A percentile compares a stretch with the other conserved stretches of the same genome.
These are phyloP conservation scores for Solanum phureja DNA, from an alignment of 257 asterid genomes.

Conservation along the genomic window DNA sequence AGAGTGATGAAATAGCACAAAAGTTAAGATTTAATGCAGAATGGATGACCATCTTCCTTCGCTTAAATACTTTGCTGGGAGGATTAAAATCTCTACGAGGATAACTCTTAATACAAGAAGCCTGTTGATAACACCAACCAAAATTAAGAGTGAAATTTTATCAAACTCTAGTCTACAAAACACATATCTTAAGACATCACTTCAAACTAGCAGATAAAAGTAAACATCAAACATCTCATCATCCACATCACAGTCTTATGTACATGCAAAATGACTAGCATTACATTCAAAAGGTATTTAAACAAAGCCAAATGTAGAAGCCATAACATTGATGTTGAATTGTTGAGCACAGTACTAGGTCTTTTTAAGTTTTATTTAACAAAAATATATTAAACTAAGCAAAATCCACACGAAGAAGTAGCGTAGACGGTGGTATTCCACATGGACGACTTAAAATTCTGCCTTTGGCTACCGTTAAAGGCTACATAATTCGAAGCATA, in stretches of 20 bases:
- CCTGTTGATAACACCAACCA: not conserved
- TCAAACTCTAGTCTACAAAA: not conserved
- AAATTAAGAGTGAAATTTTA: not conserved
- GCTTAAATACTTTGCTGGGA: not conserved
- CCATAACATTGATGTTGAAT: not conserved
- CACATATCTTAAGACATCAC: not conserved
- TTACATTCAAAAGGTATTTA: not conserved
- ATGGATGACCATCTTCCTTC: slow-evolving; percentile 16
- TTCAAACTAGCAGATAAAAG: not conserved
- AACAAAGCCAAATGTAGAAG: not conserved
- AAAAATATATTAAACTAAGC: not conserved
- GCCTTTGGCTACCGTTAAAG: not conserved
- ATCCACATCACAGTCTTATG: not conserved
- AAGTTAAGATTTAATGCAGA: slow-evolving; percentile 13
- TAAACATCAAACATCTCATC: not conserved
- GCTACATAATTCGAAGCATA: not conserved
- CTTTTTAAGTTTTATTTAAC: not conserved
- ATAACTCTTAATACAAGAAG: not conserved
- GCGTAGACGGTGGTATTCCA: not conserved
- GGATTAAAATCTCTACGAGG: not conserved
- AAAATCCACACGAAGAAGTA: not conserved
- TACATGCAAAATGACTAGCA: not conserved
- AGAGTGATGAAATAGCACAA: slow-evolving; percentile 15
- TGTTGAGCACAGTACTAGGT: not conserved
- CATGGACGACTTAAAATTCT: not conserved